These are phyloP conservation scores for Leucocoprinus gongylophorus DNA, from an alignment of 1,284 basidiomycete genomes.

Conservation along the genomic window DNA sequence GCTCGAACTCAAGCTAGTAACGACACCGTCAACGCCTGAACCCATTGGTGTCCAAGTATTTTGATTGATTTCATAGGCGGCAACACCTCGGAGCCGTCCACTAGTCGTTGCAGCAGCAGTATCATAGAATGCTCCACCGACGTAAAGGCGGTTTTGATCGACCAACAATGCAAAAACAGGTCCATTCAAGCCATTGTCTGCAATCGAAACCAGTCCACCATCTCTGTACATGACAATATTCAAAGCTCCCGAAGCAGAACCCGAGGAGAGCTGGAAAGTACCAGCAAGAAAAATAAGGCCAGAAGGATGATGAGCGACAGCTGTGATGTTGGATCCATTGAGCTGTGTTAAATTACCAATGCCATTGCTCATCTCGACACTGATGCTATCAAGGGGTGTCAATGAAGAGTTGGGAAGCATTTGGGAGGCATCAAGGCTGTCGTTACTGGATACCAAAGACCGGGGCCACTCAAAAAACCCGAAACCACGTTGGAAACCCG, in stretches of 20 bases:
- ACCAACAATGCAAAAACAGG: slow-evolving; percentile 62
- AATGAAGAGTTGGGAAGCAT: slow-evolving; percentile 64
- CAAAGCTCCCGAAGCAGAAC: slow-evolving; percentile 46
- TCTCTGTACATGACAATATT: slow-evolving; percentile 73
- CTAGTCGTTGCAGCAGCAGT: slow-evolving; percentile 50
- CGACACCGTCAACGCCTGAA: slow-evolving; percentile 73
- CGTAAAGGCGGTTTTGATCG: slow-evolving; percentile 57
- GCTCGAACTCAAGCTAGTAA: slow-evolving; percentile 52
- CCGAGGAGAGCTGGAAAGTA: slow-evolving; percentile 58
- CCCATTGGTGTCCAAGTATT: slow-evolving; percentile 68
- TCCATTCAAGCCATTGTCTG: slow-evolving; percentile 67
- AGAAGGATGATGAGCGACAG: slow-evolving; percentile 60
- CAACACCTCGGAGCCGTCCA: slow-evolving; percentile 58
- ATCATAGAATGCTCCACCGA: slow-evolving; percentile 81
- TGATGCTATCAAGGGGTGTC: slow-evolving; percentile 61
- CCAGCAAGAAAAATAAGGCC: slow-evolving; percentile 74
- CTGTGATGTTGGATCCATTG: slow-evolving; percentile 37
- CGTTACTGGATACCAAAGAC: slow-evolving; percentile 21
- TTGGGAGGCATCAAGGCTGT: slow-evolving; percentile 46
- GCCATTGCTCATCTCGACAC: slow-evolving; percentile 50
- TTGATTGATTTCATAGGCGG: slow-evolving; percentile 64
- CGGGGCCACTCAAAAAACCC: slow-evolving; percentile 80
- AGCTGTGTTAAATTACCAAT: slow-evolving; percentile 39
- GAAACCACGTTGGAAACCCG: slow-evolving; percentile 39
- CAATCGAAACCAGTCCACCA: slow-evolving; percentile 47